Conservation (phyloP, 2,329 filamentous ascomycete species). For the Colletotrichum lupini region DNA sequence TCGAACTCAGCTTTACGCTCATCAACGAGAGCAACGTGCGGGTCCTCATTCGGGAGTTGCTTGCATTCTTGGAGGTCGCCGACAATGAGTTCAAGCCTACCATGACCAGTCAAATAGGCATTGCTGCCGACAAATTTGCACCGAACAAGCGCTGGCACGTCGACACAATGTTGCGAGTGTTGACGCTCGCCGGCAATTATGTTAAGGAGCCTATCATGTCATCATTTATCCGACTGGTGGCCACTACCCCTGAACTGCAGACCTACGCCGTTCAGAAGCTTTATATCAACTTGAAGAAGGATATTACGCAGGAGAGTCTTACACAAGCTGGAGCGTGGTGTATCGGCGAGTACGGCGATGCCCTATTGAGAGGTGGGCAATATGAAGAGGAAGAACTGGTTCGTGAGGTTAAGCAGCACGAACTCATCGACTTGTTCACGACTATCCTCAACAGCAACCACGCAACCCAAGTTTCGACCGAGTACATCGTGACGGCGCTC, state of each 20-base stretch:
- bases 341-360: conserved; percentile 96
- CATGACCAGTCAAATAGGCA: conserved; percentile 98
- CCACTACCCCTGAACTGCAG: conserved; percentile 92
- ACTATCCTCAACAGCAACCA: conserved; percentile 96
- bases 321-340: conserved; percentile 96
- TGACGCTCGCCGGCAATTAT: conserved; percentile 94
- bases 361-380: conserved; percentile 86
- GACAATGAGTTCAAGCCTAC: conserved; percentile 99
- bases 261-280: conserved; percentile 97
- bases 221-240: conserved; percentile 94
- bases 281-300: conserved; percentile 89
- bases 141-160: conserved; percentile 99
- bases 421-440: conserved; percentile 92
- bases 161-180: conserved; percentile 94
- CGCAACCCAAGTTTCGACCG: conserved; percentile 87
- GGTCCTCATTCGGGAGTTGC: conserved; percentile 89
- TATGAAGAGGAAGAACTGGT: conserved; percentile 96
- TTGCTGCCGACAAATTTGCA: conserved; percentile 94
- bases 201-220: conserved; percentile 98
- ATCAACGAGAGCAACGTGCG: conserved; percentile 98
- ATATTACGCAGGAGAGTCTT: conserved; percentile 96
- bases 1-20: conserved; percentile 96
- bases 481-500: conserved; percentile 94
- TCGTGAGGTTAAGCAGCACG: conserved; percentile 81
- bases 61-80: conserved; percentile 95